Conservation (phyloP, 148 eudicot genomes). For the Pouteria glomerata region DNA sequence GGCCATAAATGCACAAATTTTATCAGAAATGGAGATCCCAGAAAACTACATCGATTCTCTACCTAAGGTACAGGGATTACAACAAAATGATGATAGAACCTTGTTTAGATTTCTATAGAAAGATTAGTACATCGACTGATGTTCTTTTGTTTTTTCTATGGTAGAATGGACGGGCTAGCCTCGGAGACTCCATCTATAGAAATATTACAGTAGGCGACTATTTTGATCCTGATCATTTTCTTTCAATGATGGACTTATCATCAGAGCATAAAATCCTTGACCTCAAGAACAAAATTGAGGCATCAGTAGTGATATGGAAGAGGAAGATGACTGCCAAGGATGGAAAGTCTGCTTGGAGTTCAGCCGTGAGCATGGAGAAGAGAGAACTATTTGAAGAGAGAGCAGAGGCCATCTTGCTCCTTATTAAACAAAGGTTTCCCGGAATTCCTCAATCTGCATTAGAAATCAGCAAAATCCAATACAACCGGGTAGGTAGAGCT, state of each 20-base stretch:
- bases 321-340: slow-evolving; percentile 63
- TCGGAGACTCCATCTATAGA: slow-evolving; percentile 60
- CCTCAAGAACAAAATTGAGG: slow-evolving; percentile 68
- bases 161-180: slow-evolving; percentile 65
- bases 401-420: slow-evolving; percentile 54
- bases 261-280: slow-evolving; percentile 72
- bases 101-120: neutral
- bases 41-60: slow-evolving; percentile 69
- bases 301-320: slow-evolving; percentile 69
- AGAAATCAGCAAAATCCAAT: slow-evolving; percentile 70
- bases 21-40: slow-evolving; percentile 39
- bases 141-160: slow-evolving; percentile 3
- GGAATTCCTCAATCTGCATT: slow-evolving; percentile 66
- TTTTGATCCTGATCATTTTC: slow-evolving; percentile 61
- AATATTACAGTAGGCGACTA: slow-evolving; percentile 52
- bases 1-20: slow-evolving; percentile 16
- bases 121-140: neutral
- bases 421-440: slow-evolving; percentile 59
- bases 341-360: slow-evolving; percentile 61
- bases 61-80: slow-evolving; percentile 52
- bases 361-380: slow-evolving; percentile 64
- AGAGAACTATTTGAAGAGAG: slow-evolving; percentile 73
- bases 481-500: slow-evolving; percentile 42
- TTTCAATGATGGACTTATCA: slow-evolving; percentile 50
- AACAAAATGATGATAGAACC: neutral